Base-by-base conservation (phyloP, 78 protist genomes). In the Anaeramoeba flamelloides region DNA sequence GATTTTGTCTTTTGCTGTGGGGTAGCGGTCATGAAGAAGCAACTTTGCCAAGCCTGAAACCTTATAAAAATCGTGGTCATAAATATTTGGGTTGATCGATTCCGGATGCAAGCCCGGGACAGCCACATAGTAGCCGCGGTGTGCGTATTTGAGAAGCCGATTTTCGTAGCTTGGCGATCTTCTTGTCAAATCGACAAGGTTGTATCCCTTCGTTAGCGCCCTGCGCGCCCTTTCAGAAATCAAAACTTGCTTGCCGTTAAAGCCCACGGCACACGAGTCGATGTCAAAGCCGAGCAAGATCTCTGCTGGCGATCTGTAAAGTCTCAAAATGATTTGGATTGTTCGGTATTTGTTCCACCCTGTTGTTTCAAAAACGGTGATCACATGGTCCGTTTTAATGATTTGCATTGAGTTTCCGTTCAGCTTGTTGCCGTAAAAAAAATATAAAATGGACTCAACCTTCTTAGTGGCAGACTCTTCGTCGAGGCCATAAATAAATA, bases 61-160 rank as follows among this genome's bases (percentile, higher is more conserved):
- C n/a, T n/a, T n/a, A n/a, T n/a, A n/a, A n/a, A n/a, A n/a, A n/a
- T n/a, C n/a, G n/a, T n/a, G n/a, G n/a, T n/a, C n/a, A n/a, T n/a
- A 0, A 2, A 2, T 3, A 38, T 82, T 12, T 36, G 75, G 40
- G 32, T 82, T 36, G 32, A 80, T 0, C 4, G 26, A 26, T 1
- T 38, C 17, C 8, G n/a, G 41, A 26, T 8, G 34, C 3, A 41
- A 38, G 1, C 0, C 1, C 3, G 82, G 86, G 3, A 40, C 36
- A 30, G 22, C 2, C 17, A 83, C 30, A 33, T 36, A 82, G 76
- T 82, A 82, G 31, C 85, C 82, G 2, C 85, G 74, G n/a, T 3
- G 2, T 3, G 75, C 84, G 82, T 80, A 83, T 77, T 83, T 83
- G 84, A 1, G 22, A 38, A 83, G 75, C 2, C 86, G n/a, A 0